phyloP scores from a whole-genome alignment of 345 rosid genomes.

The Arabidopsis arenosa region DNA sequence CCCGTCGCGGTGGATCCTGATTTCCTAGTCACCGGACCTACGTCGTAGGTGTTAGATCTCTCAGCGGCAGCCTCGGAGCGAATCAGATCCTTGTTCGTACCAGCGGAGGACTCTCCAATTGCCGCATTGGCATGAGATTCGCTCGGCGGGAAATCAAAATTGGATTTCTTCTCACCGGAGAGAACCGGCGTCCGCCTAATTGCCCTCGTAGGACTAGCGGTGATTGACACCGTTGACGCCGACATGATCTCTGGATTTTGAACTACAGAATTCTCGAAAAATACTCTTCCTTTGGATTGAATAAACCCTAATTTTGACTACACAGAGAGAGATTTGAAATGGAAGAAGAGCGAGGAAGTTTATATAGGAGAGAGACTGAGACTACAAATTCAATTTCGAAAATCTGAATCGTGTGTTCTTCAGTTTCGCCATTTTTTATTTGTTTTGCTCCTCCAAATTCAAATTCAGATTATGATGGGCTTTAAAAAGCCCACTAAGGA shows the following conservation, averaged over 20 bases:
- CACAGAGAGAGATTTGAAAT: constrained; percentile 23
- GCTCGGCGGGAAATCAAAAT: constrained; percentile 53
- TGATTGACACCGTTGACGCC: constrained; percentile 80
- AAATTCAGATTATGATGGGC: constrained; percentile 1
- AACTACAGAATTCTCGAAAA: constrained; percentile 1
- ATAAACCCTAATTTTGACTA: constrained; percentile 36
- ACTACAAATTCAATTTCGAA: neutral
- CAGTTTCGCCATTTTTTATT: constrained; percentile 17
- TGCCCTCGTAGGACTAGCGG: constrained; percentile 49
- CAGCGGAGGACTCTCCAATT: constrained; percentile 42
- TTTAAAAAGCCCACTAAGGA: neutral
- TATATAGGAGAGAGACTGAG: neutral
- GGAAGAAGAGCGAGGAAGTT: neutral
- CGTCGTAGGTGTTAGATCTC: constrained; percentile 52
- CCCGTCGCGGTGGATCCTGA: constrained; percentile 45
- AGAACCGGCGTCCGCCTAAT: constrained; percentile 62
- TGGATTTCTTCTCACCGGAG: constrained; percentile 61
- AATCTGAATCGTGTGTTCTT: constrained; percentile 8
- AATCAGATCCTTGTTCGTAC: constrained; percentile 58
- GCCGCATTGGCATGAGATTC: constrained; percentile 43
- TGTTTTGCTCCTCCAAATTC: neutral
- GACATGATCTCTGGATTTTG: constrained; percentile 55
- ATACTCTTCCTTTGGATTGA: neutral
- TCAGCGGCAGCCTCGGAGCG: constrained; percentile 59
- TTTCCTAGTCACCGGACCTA: constrained; percentile 55